Evolutionary conservation across 179 eudicot genomes (phyloP), one percentile per base, ranked within the genome.

Genomic region (Spinacia oleracea): DNA sequence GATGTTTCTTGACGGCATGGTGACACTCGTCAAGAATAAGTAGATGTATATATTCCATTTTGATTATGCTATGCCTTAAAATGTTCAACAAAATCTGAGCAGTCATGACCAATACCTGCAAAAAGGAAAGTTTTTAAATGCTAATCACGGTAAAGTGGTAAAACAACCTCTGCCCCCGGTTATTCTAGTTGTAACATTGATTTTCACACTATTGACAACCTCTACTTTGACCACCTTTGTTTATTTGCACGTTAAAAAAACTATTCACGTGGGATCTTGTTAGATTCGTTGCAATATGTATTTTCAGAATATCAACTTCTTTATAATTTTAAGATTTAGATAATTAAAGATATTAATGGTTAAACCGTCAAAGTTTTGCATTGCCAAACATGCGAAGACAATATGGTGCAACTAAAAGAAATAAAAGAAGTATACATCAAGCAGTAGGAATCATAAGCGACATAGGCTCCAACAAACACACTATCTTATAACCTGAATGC

Each of bases 1-100:
- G 99, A 88, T 96, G 99, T 79, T 96, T 96, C 88, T 96, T 96
- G 84, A 96, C 98, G 80, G 99, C 99, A 91, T 96, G 99, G 87
- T 96, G 99, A 78, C 99, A 96, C 86, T 96, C 99, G 79, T 96
- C 99, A 87, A 96, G 84, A 82, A 96, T 92, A 72, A 96, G 96
- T 72, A 96, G 91, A 89, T 92, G 86, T 45, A 96, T 94, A 50
- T 87, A 84, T 80, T 96, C 99, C 99, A 96, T 94, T 85, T 90
- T 96, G 63, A 96, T 88, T 76, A 96, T 96, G 86, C 99, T 96
- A 79, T 96, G 99, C 78, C 99, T 94, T 46, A 94, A 90, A 84
- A 96, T 96, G 86, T 96, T 96, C 85, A 96, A 76, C 80, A 96
- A 92, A 84, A 96, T 96, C 85, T 96, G 99, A 64, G 98, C 99